These are phyloP conservation scores for Beverwykella pulmonaria DNA, from an alignment of 495 filamentous ascomycete species.

Conservation along the genomic window DNA sequence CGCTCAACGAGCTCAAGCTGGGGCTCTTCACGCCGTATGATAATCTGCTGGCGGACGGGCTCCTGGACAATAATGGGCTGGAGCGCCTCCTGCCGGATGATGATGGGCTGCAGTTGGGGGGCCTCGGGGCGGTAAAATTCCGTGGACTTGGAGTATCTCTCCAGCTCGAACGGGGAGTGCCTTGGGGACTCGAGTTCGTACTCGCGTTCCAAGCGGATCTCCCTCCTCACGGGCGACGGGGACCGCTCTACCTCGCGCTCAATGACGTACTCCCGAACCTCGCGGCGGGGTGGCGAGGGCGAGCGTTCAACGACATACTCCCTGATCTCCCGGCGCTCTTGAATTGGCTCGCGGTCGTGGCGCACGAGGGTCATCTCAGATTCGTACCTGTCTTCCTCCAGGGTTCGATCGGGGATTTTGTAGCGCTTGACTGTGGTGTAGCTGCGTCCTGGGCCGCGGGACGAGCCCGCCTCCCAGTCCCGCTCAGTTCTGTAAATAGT, in stretches of 20 bases:
- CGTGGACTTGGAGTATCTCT: constrained; percentile 66
- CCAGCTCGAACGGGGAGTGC: constrained; percentile 51
- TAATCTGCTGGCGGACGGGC: constrained; percentile 64
- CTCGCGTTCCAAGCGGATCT: constrained; percentile 44
- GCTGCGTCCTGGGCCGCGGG: constrained; percentile 30
- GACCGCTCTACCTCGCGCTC: constrained; percentile 41
- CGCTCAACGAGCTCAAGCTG: constrained; percentile 70
- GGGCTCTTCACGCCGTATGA: constrained; percentile 62
- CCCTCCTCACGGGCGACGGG: constrained; percentile 36
- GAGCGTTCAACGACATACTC: constrained; percentile 35
- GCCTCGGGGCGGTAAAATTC: constrained; percentile 63
- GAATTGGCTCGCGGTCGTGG: constrained; percentile 30
- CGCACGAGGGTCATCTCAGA: constrained; percentile 43
- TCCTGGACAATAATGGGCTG: constrained; percentile 77
- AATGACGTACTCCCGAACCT: constrained; percentile 41
- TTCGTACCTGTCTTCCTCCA: constrained; percentile 39
- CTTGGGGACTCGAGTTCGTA: constrained; percentile 33
- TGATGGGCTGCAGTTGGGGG: constrained; percentile 63
- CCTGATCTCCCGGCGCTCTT: constrained; percentile 29
- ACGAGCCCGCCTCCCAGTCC: constrained; percentile 36
- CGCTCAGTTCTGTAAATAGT: constrained; percentile 37
- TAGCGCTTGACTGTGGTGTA: constrained; percentile 50
- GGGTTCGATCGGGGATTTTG: constrained; percentile 44
- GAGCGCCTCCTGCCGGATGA: constrained; percentile 63
- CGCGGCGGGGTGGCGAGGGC: constrained; percentile 33